Conservation (phyloP, 495 filamentous ascomycete genomes). For the Lentithecium fluviatile region DNA sequence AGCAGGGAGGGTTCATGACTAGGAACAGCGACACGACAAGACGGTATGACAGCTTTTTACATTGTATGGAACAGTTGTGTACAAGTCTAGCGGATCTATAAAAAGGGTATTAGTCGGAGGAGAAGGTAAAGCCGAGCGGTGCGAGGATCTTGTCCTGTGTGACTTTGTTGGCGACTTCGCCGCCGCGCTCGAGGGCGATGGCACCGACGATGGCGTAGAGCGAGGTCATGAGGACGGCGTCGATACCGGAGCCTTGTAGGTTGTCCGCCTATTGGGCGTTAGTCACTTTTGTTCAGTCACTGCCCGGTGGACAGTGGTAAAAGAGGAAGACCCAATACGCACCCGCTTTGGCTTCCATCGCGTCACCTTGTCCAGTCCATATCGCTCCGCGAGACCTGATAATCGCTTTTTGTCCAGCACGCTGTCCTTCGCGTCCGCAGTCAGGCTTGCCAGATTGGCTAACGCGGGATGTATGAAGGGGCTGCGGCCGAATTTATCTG, state of each 20-base stretch:
- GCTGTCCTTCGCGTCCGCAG: conserved; percentile 52
- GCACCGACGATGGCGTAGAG: conserved; percentile 87
- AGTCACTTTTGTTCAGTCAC: conserved; percentile 17
- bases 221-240: conserved; percentile 68
- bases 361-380: conserved; percentile 68
- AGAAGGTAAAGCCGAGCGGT: conserved; percentile 40
- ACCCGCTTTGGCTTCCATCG: conserved; percentile 87
- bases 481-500: conserved; percentile 54
- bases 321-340: conserved; percentile 38
- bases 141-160: conserved; percentile 73
- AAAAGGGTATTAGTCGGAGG: background rate
- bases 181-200: conserved; percentile 79
- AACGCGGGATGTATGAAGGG: conserved; percentile 75
- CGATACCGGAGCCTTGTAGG: conserved; percentile 66
- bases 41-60: background rate
- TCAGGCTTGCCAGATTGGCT: conserved; percentile 68
- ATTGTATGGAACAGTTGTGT: background rate
- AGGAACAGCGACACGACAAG: background rate
- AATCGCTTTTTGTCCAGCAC: conserved; percentile 60
- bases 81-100: background rate
- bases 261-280: conserved; percentile 60
- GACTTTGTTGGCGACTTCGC: conserved; percentile 69
- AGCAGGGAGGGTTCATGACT: too few species aligned
- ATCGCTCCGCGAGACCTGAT: conserved; percentile 62
- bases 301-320: background rate